phyloP scores from a whole-genome alignment of 176 grass and related monocot species.

The Dactylis glomerata region DNA sequence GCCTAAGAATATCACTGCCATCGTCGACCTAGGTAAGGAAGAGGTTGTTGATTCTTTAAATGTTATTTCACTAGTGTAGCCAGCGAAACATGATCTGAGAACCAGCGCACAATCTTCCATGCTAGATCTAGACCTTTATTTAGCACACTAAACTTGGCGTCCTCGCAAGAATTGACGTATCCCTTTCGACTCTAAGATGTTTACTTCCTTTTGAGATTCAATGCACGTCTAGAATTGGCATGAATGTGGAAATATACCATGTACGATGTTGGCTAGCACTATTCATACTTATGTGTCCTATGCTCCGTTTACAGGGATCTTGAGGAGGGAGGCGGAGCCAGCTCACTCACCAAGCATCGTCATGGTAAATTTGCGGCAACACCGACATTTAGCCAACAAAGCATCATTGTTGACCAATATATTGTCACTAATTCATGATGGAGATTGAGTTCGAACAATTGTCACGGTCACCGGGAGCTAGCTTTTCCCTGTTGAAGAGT shows the following conservation, averaged over 20 bases:
- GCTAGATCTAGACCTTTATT: too few species aligned
- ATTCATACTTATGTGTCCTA: background rate
- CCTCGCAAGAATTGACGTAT: background rate
- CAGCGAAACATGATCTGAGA: background rate
- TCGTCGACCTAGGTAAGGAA: background rate
- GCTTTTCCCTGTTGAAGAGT: background rate
- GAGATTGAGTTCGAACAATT: background rate
- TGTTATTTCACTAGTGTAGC: background rate
- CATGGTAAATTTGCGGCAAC: background rate
- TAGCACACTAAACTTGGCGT: too few species aligned
- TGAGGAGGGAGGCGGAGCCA: background rate
- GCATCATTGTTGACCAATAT: background rate
- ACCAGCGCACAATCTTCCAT: background rate
- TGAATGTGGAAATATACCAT: background rate
- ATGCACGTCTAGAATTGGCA: background rate
- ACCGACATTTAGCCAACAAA: background rate
- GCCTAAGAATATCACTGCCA: background rate
- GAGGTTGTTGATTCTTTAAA: background rate
- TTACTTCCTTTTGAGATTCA: too few species aligned
- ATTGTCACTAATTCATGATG: background rate
- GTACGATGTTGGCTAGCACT: background rate
- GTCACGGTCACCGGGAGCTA: background rate
- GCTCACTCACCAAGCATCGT: background rate
- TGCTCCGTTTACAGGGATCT: background rate
- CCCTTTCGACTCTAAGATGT: too few species aligned